Evolutionary conservation across 495 filamentous ascomycete species (phyloP), one percentile per base, ranked within the genome.

Genomic region (Neurospora sp.): DNA sequence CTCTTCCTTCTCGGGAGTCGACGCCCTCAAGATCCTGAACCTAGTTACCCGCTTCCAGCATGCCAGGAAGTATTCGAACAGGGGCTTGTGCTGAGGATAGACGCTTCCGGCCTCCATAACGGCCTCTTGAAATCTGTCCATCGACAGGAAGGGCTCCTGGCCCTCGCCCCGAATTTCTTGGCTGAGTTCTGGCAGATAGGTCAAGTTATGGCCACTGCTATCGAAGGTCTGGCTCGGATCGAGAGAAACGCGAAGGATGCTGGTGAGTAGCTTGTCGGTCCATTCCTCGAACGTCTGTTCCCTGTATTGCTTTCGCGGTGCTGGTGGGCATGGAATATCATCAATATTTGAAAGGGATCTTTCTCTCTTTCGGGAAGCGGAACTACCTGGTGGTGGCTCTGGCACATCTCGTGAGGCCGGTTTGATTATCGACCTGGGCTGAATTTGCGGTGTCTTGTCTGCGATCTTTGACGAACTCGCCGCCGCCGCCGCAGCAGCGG

Each of bases 11-110:
- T 81, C 80, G 10, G 78, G 79, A 1, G 82, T 77, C 7, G 78
- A 78, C 0, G 80, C 81, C 69, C 84, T 88, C 70, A 91, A 81
- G 9, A 84, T 80, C 74, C 91, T 85, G 18, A 81, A 71, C 72
- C 77, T 82, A 11, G 78, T 85, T 5, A 93, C 88, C 31, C 93
- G 86, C 83, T 96, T 96, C 93, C 93, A 97, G 83, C 93, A 95
- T 11, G 88, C 89, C 20, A 97, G 79, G 6, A 97, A 83, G 77
- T 96, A 97, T 72, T 94, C 90, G 60, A 97, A 84, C 39, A 94
- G 89, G 39, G 91, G 82, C 75, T 81, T 85, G 70, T 82, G 81
- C 20, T 78, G 72, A 0, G 87, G 81, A 5, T 84, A 73, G 23
- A 79, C 72, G 38, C 77, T 80, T 37, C 79, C 83, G 16, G 82